These are phyloP conservation scores for Trametes coccinea DNA, from an alignment of 768 basidiomycete genomes.

Conservation along the genomic window DNA sequence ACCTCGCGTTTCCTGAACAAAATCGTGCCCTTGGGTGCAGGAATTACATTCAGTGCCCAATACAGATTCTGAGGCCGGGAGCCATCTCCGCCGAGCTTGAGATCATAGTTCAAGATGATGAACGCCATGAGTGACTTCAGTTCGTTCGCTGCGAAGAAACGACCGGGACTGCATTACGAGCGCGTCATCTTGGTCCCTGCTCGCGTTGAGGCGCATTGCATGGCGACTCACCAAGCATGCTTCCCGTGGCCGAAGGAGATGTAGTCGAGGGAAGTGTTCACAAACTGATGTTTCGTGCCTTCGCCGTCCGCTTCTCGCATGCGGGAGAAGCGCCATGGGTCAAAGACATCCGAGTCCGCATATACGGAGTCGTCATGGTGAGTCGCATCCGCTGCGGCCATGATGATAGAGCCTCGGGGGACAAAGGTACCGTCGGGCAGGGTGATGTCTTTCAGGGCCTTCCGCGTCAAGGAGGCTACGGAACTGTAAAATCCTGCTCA, in stretches of 20 bases:
- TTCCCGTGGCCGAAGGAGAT: conserved; percentile 24
- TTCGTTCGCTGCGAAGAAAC: conserved; percentile 37
- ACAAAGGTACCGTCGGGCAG: conserved; percentile 26
- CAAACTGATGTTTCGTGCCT: conserved; percentile 17
- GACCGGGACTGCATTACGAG: conserved; percentile 30
- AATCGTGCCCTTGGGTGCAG: conserved; percentile 26
- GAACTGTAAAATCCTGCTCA: background rate
- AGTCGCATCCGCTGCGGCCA: conserved; percentile 15
- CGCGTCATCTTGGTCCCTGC: background rate
- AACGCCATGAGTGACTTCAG: conserved; percentile 36
- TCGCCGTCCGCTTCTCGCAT: conserved; percentile 15
- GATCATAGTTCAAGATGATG: conserved; percentile 33
- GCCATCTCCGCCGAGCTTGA: conserved; percentile 29
- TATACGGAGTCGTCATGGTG: conserved; percentile 30
- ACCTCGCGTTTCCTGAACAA: conserved; percentile 24
- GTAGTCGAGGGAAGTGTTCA: conserved; percentile 21
- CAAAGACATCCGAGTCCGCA: conserved; percentile 25
- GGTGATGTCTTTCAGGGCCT: conserved; percentile 16
- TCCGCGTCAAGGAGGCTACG: conserved; percentile 10
- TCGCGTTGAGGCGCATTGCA: background rate
- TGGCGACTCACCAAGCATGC: conserved; percentile 22
- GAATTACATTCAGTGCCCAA: conserved; percentile 22
- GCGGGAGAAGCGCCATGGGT: conserved; percentile 27
- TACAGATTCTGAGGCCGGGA: conserved; percentile 25
- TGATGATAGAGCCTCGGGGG: conserved; percentile 25